Percentiles rank a stretch among this genome's conserved stretches.
Evolutionary conservation across 768 basidiomycete species (phyloP).

Genomic region (Tulasnella sp.): DNA sequence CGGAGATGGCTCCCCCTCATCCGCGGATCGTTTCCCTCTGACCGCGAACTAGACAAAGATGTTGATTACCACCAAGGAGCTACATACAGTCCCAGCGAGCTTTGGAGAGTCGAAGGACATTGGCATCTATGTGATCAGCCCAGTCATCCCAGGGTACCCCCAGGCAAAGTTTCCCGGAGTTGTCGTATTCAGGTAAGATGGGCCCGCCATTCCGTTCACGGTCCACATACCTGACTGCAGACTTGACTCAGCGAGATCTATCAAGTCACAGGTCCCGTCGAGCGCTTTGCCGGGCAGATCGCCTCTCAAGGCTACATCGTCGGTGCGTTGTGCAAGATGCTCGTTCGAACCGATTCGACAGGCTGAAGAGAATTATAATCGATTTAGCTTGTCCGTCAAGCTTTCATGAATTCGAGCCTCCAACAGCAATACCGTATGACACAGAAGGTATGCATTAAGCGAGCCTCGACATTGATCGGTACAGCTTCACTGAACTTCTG

Average conservation of each 20-base stretch:
- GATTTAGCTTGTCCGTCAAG: conserved; percentile 69
- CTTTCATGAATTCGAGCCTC: conserved; percentile 91
- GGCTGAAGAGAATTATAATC: not conserved
- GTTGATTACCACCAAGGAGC: conserved; percentile 71
- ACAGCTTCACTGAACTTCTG: not conserved
- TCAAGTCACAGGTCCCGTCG: conserved; percentile 95
- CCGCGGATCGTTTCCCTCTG: not conserved
- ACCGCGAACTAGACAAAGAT: conserved; percentile 42
- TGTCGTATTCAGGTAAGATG: conserved; percentile 66
- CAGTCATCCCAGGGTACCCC: conserved; percentile 74
- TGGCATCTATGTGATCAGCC: conserved; percentile 78
- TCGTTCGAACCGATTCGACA: not conserved
- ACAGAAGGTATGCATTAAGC: conserved; percentile 54
- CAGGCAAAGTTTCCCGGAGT: conserved; percentile 92
- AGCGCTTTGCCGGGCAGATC: conserved; percentile 83
- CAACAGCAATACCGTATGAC: conserved; percentile 86
- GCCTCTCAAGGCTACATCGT: conserved; percentile 83
- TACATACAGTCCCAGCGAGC: conserved; percentile 70
- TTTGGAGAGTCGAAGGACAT: conserved; percentile 55
- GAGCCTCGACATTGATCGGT: conserved; percentile 11
- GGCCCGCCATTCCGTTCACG: not conserved
- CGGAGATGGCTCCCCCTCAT: not conserved
- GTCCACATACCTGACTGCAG: not conserved
- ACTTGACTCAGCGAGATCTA: conserved; percentile 73
- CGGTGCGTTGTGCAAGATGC: conserved; percentile 46